Conservation (phyloP, 768 basidiomycete genomes). For the Melanogaster broomeanus region DNA sequence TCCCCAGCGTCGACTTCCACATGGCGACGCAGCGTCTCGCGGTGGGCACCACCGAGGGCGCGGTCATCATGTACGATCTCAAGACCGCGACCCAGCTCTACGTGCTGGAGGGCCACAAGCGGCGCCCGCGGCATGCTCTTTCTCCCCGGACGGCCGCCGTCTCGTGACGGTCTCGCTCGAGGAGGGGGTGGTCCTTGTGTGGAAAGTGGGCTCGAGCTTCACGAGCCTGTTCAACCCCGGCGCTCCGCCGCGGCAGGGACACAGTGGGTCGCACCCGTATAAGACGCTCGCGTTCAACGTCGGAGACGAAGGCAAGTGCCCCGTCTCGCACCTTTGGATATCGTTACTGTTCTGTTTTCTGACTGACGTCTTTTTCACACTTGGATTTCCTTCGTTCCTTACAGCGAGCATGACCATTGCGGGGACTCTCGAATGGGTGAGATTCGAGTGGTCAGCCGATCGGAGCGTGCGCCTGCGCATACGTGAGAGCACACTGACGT, state of each 20-base stretch:
- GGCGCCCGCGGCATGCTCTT: conserved; percentile 80
- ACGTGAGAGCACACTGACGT: conserved; percentile 79
- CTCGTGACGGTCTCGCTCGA: conserved; percentile 86
- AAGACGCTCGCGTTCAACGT: conserved; percentile 87
- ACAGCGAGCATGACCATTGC: conserved; percentile 58
- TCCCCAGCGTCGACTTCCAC: conserved; percentile 94
- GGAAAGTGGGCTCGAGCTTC: conserved; percentile 94
- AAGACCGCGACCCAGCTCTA: conserved; percentile 95
- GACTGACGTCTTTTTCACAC: background rate
- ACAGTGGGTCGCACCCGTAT: conserved; percentile 79
- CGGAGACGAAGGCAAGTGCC: conserved; percentile 71
- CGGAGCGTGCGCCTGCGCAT: conserved; percentile 84
- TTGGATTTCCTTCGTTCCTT: background rate
- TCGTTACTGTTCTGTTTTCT: background rate
- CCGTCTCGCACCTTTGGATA: background rate
- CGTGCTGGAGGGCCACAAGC: conserved; percentile 90
- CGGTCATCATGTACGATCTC: conserved; percentile 93
- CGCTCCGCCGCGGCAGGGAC: conserved; percentile 88
- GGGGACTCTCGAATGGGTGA: conserved; percentile 69
- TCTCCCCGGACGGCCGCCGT: conserved; percentile 91
- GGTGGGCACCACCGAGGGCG: conserved; percentile 93
- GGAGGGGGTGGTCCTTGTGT: conserved; percentile 83
- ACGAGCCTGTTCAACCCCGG: conserved; percentile 90
- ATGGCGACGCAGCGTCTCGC: conserved; percentile 83
- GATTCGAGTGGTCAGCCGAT: conserved; percentile 83